Evolutionary conservation across 73 alveolate species (phyloP).

Genomic region (Loxodes magnus): DNA sequence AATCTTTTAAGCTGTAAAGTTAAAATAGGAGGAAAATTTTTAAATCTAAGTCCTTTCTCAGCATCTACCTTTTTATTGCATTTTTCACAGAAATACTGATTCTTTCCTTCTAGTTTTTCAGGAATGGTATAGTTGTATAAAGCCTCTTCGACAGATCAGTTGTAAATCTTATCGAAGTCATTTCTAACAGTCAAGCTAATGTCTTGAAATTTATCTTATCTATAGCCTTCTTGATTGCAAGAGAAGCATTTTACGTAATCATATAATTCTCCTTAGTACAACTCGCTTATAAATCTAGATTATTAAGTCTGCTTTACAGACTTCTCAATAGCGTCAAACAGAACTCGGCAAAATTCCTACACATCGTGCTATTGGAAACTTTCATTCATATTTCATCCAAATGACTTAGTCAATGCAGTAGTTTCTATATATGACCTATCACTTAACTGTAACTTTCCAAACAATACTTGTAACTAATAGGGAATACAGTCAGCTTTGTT

Average conservation of each 20-base stretch:
- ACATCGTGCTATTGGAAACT: conserved; percentile 54
- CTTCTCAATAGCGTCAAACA: conserved; percentile 86
- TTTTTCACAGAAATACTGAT: conserved; percentile 69
- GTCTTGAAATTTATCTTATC: conserved; percentile 62
- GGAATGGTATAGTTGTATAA: conserved; percentile 74
- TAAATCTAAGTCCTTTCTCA: conserved; percentile 64
- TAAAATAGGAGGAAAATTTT: conserved; percentile 55
- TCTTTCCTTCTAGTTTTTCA: conserved; percentile 61
- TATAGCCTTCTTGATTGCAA: conserved; percentile 62
- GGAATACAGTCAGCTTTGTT: conserved; percentile 47
- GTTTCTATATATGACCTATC: conserved; percentile 12
- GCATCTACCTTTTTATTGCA: conserved; percentile 86
- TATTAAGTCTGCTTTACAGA: conserved; percentile 38
- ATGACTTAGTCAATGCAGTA: conserved; percentile 23
- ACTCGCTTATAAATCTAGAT: conserved; percentile 30
- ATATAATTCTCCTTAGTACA: conserved; percentile 45
- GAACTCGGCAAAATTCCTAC: conserved; percentile 81
- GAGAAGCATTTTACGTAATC: conserved; percentile 69
- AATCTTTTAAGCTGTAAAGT: conserved; percentile 69
- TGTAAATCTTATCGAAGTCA: conserved; percentile 63
- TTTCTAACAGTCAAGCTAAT: conserved; percentile 69
- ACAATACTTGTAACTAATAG: conserved; percentile 40
- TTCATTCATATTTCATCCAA: conserved; percentile 36
- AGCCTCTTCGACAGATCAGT: conserved; percentile 78
- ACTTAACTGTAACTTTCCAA: conserved; percentile 36